Percentiles rank a stretch among this genome's conserved stretches.
Evolutionary conservation across 768 basidiomycete species (phyloP).

Genomic region (Russula earlei): DNA sequence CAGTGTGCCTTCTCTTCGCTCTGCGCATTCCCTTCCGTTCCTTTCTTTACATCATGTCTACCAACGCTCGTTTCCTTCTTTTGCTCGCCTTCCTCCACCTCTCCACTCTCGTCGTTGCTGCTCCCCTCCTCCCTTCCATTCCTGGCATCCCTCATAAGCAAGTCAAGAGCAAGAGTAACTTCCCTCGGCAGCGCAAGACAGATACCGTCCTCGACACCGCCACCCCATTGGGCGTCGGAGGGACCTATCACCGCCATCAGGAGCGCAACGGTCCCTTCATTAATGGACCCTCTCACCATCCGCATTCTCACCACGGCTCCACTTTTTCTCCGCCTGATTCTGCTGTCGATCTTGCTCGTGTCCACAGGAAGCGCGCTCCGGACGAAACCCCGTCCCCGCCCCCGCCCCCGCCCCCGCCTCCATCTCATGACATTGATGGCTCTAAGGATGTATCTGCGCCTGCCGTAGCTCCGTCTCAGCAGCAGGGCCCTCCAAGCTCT

Average conservation of each 20-base stretch:
- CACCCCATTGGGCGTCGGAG: not conserved
- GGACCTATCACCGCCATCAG: not conserved
- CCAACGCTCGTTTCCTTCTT: slow-evolving; percentile 14
- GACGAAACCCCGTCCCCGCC: not conserved
- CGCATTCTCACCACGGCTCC: not conserved
- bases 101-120: not conserved
- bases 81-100: slow-evolving; percentile 13
- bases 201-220: slow-evolving; percentile 3
- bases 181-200: not conserved
- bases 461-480: not conserved
- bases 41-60: slow-evolving; percentile 8
- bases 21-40: slow-evolving; percentile 10
- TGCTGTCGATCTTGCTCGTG: not conserved
- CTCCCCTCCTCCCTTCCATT: too few species aligned
- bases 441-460: too few species aligned
- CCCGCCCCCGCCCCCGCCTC: not conserved
- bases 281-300: not conserved
- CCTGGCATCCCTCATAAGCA: too few species aligned
- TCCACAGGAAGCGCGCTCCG: not conserved
- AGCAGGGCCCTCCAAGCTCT: not conserved
- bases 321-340: not conserved
- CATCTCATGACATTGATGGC: too few species aligned
- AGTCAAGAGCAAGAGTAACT: too few species aligned
- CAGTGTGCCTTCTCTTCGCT: not conserved
- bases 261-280: not conserved